Percentiles rank a stretch among this genome's conserved stretches.
Conservation (phyloP, 2,329 filamentous ascomycete genomes). For the Neofusicoccum cordaticola region DNA sequence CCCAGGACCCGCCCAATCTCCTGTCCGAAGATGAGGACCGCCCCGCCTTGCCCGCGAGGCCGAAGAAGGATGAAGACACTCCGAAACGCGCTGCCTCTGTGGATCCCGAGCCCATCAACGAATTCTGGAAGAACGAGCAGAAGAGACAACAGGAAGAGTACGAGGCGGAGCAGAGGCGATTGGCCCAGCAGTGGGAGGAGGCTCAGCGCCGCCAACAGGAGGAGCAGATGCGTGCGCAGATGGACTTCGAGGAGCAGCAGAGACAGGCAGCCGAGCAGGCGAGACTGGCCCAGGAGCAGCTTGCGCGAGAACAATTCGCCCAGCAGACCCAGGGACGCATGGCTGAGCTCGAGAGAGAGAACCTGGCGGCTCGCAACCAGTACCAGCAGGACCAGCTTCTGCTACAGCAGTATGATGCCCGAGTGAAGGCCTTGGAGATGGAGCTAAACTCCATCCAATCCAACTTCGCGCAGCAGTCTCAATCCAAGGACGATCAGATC, state of each 20-base stretch:
- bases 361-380: slow-evolving; percentile 87
- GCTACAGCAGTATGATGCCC: slow-evolving; percentile 90
- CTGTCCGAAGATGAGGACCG: slow-evolving; percentile 74
- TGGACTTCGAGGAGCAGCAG: slow-evolving; percentile 96
- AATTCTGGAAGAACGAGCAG: slow-evolving; percentile 96
- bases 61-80: slow-evolving; percentile 67
- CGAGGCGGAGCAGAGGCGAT: slow-evolving; percentile 84
- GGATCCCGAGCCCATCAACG: slow-evolving; percentile 91
- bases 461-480: slow-evolving; percentile 80
- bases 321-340: slow-evolving; percentile 95
- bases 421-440: slow-evolving; percentile 87
- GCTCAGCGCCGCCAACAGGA: slow-evolving; percentile 79
- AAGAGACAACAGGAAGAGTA: slow-evolving; percentile 91
- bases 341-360: slow-evolving; percentile 92
- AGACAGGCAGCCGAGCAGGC: slow-evolving; percentile 84
- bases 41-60: slow-evolving; percentile 78
- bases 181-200: slow-evolving; percentile 83
- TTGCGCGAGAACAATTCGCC: slow-evolving; percentile 82
- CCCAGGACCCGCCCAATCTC: slow-evolving; percentile 88
- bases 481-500: slow-evolving; percentile 93
- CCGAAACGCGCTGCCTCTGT: slow-evolving; percentile 50
- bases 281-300: slow-evolving; percentile 82
- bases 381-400: slow-evolving; percentile 97
- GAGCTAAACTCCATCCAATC: slow-evolving; percentile 79
- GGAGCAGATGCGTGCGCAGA: slow-evolving; percentile 78